Percentiles rank a stretch among this genome's conserved stretches.
Conservation (phyloP, 2,329 filamentous ascomycete genomes). For the Curvularia spicifera region DNA sequence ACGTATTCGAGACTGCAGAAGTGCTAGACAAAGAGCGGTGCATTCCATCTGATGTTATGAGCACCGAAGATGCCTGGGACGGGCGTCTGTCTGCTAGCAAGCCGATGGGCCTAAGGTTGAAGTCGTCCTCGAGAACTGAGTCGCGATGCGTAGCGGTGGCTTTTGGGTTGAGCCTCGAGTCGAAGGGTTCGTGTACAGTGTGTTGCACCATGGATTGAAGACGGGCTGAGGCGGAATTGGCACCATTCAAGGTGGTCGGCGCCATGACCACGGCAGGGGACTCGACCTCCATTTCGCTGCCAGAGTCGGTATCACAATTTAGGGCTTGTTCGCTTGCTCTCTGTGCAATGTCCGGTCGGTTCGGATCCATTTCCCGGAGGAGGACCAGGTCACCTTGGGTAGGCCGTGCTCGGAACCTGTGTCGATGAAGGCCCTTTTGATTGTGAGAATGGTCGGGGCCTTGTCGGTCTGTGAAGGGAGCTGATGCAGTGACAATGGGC, state of each 20-base stretch:
- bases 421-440: constrained; percentile 56
- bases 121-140: constrained; percentile 26
- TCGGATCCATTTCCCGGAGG: constrained; percentile 68
- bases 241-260: constrained; percentile 6
- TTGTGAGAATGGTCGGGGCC: constrained; percentile 54
- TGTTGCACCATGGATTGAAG: constrained; percentile 21
- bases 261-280: constrained; percentile 20
- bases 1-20: constrained; percentile 18
- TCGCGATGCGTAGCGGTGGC: constrained; percentile 25
- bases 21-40: constrained; percentile 11
- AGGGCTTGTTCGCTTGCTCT: constrained; percentile 63
- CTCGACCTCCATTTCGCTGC: constrained; percentile 47
- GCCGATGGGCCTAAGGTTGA: constrained; percentile 8
- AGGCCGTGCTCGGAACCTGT: constrained; percentile 57
- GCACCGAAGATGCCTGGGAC: constrained; percentile 17
- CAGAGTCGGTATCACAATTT: constrained; percentile 53
- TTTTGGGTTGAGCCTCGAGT: constrained; percentile 15
- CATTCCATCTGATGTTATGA: constrained; percentile 13
- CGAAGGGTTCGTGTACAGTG: constrained; percentile 28
- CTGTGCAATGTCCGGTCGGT: constrained; percentile 68
- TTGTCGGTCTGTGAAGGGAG: constrained; percentile 23
- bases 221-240: constrained; percentile 14
- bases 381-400: constrained; percentile 71
- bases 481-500: constrained; percentile 41
- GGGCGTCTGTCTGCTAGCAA: constrained; percentile 20